Percentiles rank a stretch among this genome's conserved stretches.
These are phyloP conservation scores for Albizia julibrissin DNA, from an alignment of 306 rosid species.

Conservation along the genomic window DNA sequence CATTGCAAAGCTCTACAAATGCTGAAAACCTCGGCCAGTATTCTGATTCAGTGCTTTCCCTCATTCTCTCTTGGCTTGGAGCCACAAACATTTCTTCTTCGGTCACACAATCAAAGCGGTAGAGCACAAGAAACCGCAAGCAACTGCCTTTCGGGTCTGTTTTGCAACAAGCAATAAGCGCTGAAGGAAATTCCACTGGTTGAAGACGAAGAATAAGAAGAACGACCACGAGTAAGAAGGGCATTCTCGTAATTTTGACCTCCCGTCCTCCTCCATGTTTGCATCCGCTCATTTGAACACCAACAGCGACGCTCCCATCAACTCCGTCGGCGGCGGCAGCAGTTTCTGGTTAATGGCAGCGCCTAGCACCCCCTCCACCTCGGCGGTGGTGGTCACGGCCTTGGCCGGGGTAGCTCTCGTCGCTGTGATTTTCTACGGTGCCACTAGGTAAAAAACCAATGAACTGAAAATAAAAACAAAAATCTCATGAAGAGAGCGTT, in stretches of 20 bases:
- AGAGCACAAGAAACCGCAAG: constrained; percentile 15
- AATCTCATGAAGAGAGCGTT: constrained; percentile 13
- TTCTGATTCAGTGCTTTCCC: not conserved
- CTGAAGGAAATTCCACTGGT: not conserved
- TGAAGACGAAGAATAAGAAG: not conserved
- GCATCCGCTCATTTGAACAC: constrained; percentile 6
- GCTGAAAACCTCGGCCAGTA: not conserved
- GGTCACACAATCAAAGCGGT: constrained; percentile 2
- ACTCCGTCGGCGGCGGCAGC: constrained; percentile 8
- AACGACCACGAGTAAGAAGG: constrained; percentile 11
- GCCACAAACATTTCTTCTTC: constrained; percentile 17
- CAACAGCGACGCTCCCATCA: constrained; percentile 8
- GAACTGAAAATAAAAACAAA: constrained; percentile 15
- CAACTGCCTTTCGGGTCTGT: constrained; percentile 24
- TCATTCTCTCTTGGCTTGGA: constrained; percentile 15
- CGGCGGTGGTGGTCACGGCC: constrained; percentile 15
- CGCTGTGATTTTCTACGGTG: constrained; percentile 68
- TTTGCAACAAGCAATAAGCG: not conserved
- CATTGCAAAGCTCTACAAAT: not conserved
- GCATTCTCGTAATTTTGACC: constrained; percentile 17
- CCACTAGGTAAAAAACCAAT: constrained; percentile 69
- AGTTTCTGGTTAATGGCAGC: constrained; percentile 14
- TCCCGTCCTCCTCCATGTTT: constrained; percentile 5
- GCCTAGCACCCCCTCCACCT: not conserved
- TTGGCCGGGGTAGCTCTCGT: constrained; percentile 43